These are phyloP conservation scores for Pseudonitzschia pungens DNA, from an alignment of 108 stramenopile genomes.

Conservation along the genomic window DNA sequence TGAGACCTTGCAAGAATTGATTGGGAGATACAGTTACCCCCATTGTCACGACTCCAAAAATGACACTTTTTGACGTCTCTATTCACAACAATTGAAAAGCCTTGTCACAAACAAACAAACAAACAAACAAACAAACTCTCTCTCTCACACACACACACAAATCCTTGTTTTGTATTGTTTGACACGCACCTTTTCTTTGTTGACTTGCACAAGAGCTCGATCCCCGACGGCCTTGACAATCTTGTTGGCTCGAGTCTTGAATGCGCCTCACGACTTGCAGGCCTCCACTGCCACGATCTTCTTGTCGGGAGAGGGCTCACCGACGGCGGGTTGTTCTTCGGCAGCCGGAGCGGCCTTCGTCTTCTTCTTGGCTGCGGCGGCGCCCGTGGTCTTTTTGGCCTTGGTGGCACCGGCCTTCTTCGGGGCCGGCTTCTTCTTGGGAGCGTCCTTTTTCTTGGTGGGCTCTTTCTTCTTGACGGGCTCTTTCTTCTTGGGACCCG, in stretches of 20 bases:
- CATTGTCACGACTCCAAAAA: no score
- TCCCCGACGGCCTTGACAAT: slow-evolving; percentile 70
- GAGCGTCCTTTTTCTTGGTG: not conserved
- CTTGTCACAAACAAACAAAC: not conserved
- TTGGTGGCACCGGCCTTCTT: not conserved
- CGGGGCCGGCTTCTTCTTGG: not conserved
- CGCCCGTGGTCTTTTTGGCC: not conserved
- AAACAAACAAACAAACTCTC: not conserved
- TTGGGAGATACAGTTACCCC: no score
- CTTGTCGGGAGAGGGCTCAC: not conserved
- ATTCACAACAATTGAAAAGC: no score
- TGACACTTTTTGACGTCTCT: no score
- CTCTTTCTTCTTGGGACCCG: no score
- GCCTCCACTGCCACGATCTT: slow-evolving; percentile 65
- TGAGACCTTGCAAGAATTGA: no score
- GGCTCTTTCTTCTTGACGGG: not conserved
- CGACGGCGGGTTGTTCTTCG: not conserved
- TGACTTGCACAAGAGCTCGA: slow-evolving; percentile 66
- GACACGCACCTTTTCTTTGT: slow-evolving; percentile 63
- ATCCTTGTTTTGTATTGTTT: no score
- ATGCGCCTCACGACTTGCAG: slow-evolving; percentile 83
- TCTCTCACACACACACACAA: not conserved
- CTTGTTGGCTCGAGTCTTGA: slow-evolving; percentile 74
- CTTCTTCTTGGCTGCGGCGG: not conserved
- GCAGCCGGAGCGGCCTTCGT: not conserved